Evolutionary conservation across 331 rosid genomes (phyloP), one percentile per base, ranked within the genome.

Genomic region (Dryas integrifolia): DNA sequence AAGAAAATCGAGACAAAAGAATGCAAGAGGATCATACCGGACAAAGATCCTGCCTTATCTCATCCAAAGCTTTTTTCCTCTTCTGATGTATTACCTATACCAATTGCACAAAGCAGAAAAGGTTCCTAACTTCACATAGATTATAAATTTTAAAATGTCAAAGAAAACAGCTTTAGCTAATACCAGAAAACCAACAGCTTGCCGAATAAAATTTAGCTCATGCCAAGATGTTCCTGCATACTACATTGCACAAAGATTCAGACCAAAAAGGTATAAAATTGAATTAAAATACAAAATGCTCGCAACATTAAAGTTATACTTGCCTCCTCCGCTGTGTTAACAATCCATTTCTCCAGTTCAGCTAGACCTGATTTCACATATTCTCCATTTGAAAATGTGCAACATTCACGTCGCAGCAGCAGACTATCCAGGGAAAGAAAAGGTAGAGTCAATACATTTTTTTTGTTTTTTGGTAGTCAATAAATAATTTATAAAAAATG

Each of bases 131-230:
- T 40, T 45, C 24, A 18, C 56, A 26, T 50, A 15, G 5, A 51
- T 43, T 41, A 66, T 53, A 65, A 7, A 66, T 41, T 26, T 4
- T 9, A 26, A 56, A 52, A 48, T n/a, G 6, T 71, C 65, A 68
- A 70, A n/a, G 79, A 69, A 80, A 68, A 44, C 38, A 50, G n/a
- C 39, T 26, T 69, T 60, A 68, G 80, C 78, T 61, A 45, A 65
- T 89, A 95, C 99, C 99, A 95, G 88, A 87, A 95, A 95, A 44
- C 97, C 99, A 72, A 95, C 96, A 80, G 99, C 97, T 80, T 95
- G 99, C 70, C 99, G 79, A 64, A 95, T 95, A 80, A 87, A 95
- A 80, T 92, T 91, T 69, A 95, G 93, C 85, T 95, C 97, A 0
- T 95, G 99, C 99, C 97, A 91, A 53, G 97, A 89, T 53, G 96